Base-by-base conservation (phyloP, 164 flowering plant species). In the Magnolia kwangsiensis region DNA sequence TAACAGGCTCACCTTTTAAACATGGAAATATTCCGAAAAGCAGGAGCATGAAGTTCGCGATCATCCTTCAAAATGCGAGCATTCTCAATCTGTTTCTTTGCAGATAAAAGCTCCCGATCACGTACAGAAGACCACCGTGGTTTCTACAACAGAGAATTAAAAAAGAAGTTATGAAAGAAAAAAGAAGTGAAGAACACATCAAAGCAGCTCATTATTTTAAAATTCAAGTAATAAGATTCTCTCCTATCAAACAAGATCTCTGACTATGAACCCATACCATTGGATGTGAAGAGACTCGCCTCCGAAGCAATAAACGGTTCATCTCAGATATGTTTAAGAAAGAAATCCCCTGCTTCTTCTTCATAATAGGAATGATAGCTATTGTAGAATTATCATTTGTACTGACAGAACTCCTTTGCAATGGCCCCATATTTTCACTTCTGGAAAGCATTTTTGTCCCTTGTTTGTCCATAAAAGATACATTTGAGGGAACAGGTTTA, bases 21-120 rank as follows among this genome's bases (percentile, higher is more conserved):
- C 51, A 19, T 67, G n/a, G 80, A 78, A 72, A 78, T 58, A 67
- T 78, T 78, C 29, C 68, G 76, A 66, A 78, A 78, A 24, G 73
- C 76, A 50, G 67, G 80, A 29, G 76, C 72, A 55, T 72, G 67
- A 58, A 78, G 80, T 8, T 67, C 58, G 9, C 4, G 65, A 72
- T 78, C 73, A n/a, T 72, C 51, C 24, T 73, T 55, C 14, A 73
- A 51, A 66, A 67, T 29, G 27, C 72, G 76, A 72, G 80, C 80
- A 78, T 78, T 72, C 19, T 78, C 58, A 51, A 78, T 73, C 66
- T 78, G 75, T 29, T 11, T 3, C 66, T 45, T 78, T 72, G 76
- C 76, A 51, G 80, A 78, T 21, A 78, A 55, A 21, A 78, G 71
- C 67, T 78, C 76, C 72, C 37, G 16, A 37, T 73, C 76, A n/a